Percentiles rank a stretch among this genome's conserved stretches.
Evolutionary conservation across 768 basidiomycete genomes (phyloP).

Genomic region (Suillus fuscotomentosus): DNA sequence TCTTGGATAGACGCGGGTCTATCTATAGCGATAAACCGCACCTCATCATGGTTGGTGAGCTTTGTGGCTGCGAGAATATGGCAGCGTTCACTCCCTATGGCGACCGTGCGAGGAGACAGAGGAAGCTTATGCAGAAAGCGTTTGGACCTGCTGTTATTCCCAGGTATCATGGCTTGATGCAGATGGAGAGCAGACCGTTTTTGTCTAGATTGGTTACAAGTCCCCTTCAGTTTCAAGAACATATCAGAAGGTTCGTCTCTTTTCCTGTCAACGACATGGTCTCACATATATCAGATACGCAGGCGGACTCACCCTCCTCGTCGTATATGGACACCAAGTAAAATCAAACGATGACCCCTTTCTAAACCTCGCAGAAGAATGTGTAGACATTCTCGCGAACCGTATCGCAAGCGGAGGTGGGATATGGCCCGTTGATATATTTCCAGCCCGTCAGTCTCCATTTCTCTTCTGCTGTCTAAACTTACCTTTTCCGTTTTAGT

Average conservation of each 20-base stretch:
- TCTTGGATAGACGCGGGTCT: constrained; percentile 67
- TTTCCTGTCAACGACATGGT: background rate
- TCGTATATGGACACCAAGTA: constrained; percentile 62
- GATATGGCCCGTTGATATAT: constrained; percentile 41
- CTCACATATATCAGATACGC: constrained; percentile 35
- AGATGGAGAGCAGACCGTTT: constrained; percentile 55
- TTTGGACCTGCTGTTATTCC: constrained; percentile 53
- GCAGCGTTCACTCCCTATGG: constrained; percentile 69
- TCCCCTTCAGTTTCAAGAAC: constrained; percentile 34
- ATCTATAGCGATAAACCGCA: constrained; percentile 76
- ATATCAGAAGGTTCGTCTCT: constrained; percentile 31
- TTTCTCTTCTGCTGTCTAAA: background rate
- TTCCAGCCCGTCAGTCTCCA: constrained; percentile 32
- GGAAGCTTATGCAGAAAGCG: constrained; percentile 65
- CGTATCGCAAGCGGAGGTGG: constrained; percentile 42
- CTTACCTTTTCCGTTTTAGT: constrained; percentile 28
- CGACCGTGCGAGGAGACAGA: constrained; percentile 61
- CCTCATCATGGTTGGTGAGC: constrained; percentile 67
- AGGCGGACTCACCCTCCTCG: constrained; percentile 54
- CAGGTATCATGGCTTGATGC: constrained; percentile 55
- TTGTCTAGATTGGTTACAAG: constrained; percentile 51
- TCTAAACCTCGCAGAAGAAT: constrained; percentile 42
- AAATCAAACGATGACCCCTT: constrained; percentile 39
- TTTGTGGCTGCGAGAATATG: constrained; percentile 73
- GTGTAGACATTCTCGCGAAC: constrained; percentile 40